These are phyloP conservation scores for Iberis pinnata DNA, from an alignment of 345 rosid species.

Conservation along the genomic window DNA sequence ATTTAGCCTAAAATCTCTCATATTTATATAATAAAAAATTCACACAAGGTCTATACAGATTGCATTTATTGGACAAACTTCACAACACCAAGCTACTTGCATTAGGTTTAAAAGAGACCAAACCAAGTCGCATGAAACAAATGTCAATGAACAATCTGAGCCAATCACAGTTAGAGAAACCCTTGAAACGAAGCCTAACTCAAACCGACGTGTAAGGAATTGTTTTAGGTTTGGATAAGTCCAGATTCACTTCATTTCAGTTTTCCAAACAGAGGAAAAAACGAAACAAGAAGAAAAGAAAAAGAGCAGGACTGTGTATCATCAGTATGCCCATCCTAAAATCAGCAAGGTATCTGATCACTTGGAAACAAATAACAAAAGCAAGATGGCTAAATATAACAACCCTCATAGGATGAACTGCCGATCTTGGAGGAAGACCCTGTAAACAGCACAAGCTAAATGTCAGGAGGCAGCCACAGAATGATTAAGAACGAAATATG, in stretches of 20 bases:
- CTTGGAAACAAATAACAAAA: slow-evolving; percentile 16
- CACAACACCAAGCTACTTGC: slow-evolving; percentile 16
- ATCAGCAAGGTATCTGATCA: slow-evolving; percentile 7
- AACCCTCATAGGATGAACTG: slow-evolving; percentile 99
- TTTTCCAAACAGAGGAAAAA: not conserved
- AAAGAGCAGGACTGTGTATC: slow-evolving; percentile 10
- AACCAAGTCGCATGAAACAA: not conserved
- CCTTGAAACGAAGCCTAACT: slow-evolving; percentile 10
- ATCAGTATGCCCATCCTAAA: slow-evolving; percentile 9
- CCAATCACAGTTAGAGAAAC: not conserved
- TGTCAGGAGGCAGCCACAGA: slow-evolving; percentile 9
- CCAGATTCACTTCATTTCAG: slow-evolving; percentile 7
- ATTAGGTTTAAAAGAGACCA: slow-evolving; percentile 5
- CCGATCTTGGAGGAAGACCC: slow-evolving; percentile 98
- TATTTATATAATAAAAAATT: slow-evolving; percentile 4
- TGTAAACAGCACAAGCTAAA: slow-evolving; percentile 26
- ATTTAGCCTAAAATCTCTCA: slow-evolving; percentile 18
- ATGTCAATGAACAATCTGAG: not conserved
- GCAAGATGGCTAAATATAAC: slow-evolving; percentile 35
- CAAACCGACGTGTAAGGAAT: not conserved
- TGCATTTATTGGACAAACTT: not conserved
- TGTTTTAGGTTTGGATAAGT: slow-evolving; percentile 2
- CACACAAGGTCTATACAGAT: slow-evolving; percentile 1
- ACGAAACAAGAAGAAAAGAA: not conserved
- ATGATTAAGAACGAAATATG: slow-evolving; percentile 8